Evolutionary conservation across 371 early-diverging fungal genomes (phyloP).

Genomic region (Mucor sp.): DNA sequence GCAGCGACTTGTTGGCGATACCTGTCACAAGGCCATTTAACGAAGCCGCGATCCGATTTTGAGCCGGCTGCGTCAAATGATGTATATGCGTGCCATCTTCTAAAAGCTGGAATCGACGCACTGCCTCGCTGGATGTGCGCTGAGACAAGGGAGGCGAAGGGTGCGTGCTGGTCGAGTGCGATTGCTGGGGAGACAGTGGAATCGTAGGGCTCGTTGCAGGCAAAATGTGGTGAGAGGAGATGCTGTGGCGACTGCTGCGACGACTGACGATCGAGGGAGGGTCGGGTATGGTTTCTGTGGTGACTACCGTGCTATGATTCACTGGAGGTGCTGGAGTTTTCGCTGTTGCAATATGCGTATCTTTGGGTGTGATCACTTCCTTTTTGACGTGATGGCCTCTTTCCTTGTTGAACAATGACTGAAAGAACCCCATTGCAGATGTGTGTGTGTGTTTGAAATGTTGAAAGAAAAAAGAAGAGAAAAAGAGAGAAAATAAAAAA

Average conservation of each 20-base stretch:
- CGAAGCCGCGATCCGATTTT: constrained; percentile 35
- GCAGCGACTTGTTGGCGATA: constrained; percentile 22
- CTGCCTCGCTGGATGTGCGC: constrained; percentile 3
- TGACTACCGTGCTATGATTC: neutral
- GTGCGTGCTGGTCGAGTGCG: neutral
- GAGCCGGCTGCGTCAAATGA: constrained; percentile 34
- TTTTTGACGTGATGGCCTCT: constrained; percentile 5
- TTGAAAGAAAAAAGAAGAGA: neutral
- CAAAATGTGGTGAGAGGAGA: neutral
- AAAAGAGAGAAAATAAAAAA: neutral
- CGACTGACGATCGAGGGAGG: neutral
- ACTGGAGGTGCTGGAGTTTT: constrained; percentile 3
- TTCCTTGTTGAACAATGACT: constrained; percentile 25
- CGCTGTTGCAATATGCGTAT: neutral
- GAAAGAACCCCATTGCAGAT: constrained; percentile 35
- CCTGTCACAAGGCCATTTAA: constrained; percentile 38
- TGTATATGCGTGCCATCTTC: constrained; percentile 42
- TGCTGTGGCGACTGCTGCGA: neutral
- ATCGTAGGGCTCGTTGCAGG: neutral
- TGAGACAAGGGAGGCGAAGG: constrained; percentile 3
- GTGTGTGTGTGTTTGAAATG: neutral
- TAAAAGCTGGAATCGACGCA: constrained; percentile 30
- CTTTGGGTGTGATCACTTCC: neutral
- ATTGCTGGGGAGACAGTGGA: neutral
- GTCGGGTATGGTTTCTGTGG: neutral